phyloP scores from a whole-genome alignment of 371 early-diverging fungal genomes.

The Mortierella sp. region DNA sequence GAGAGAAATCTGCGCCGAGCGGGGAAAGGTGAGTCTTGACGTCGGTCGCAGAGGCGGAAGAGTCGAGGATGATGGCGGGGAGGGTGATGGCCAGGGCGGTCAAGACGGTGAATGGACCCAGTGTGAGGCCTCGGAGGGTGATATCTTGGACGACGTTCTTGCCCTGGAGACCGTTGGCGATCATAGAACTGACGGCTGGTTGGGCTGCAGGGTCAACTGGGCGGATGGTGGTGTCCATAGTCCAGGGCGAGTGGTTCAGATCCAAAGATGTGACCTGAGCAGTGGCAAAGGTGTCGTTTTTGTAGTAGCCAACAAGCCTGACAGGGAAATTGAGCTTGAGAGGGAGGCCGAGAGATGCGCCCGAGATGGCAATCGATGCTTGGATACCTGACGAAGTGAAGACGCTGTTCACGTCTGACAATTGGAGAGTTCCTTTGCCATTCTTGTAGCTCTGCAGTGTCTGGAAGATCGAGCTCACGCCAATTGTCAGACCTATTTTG shows the following conservation, averaged over 20 bases:
- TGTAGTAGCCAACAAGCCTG: slow-evolving; percentile 37
- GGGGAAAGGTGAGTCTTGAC: slow-evolving; percentile 38
- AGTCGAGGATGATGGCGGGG: slow-evolving; percentile 34
- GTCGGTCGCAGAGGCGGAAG: slow-evolving; percentile 34
- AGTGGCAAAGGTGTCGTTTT: slow-evolving; percentile 28
- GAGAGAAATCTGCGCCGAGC: slow-evolving; percentile 43
- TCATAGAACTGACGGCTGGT: slow-evolving; percentile 35
- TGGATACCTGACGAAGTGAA: slow-evolving; percentile 48
- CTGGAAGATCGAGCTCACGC: slow-evolving; percentile 49
- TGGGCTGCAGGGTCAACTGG: slow-evolving; percentile 18
- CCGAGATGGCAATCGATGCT: slow-evolving; percentile 36
- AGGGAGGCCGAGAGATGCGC: slow-evolving; percentile 35
- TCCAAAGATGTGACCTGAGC: slow-evolving; percentile 38
- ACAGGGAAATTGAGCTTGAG: slow-evolving; percentile 55
- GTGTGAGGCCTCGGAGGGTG: slow-evolving; percentile 39
- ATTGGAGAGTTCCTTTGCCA: slow-evolving; percentile 36
- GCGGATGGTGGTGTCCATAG: slow-evolving; percentile 27
- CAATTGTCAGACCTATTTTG: slow-evolving; percentile 43
- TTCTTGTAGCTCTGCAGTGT: slow-evolving; percentile 38
- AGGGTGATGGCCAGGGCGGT: slow-evolving; percentile 33
- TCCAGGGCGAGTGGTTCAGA: slow-evolving; percentile 39
- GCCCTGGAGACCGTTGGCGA: slow-evolving; percentile 40
- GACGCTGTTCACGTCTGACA: slow-evolving; percentile 37
- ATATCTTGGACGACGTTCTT: slow-evolving; percentile 51
- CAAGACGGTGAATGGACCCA: slow-evolving; percentile 40